Base-by-base conservation (phyloP, 2,329 filamentous ascomycete species). In the Stagonosporopsis cucurbitacearum region DNA sequence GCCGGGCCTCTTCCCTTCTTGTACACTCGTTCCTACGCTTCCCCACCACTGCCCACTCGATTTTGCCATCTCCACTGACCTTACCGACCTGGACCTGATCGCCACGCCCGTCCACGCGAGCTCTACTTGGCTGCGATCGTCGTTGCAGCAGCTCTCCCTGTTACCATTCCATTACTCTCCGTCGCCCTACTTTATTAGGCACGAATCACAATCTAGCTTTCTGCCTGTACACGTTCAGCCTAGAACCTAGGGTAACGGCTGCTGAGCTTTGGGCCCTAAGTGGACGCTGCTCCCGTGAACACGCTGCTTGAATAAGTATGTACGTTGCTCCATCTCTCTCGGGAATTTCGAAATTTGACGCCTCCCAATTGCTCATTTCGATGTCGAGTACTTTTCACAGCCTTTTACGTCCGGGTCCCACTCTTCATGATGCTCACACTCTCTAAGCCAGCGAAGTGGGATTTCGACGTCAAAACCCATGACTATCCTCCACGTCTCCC, bases 351-450 rank as follows among this genome's bases (percentile, higher is more conserved):
- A 67, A 58, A 60, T 64, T 67, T 66, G 59, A 63, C 59, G 60
- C 63, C 63, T 63, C 65, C 59, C 60, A 56, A 65, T 60, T 63
- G 65, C 62, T 69, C 69, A 68, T 68, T 69, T 67, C 69, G 55
- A 75, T 75, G 72, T 70, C 67, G 66, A 70, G 55, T 57, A 58
- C 44, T 61, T 58, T 47, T 52, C 47, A 61, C 57, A 56, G 52
- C 58, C 57, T 60, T 49, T 50, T 52, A 53, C 52, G 40, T 61
- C 52, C 58, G 54, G 53, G 54, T 58, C 54, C 58, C 54, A 66
- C 58, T 60, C 67, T 72, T 65, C 71, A 81, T 81, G 79, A 80
- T 80, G 75, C 79, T 82, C 75, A 81, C 79, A 65, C 75, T 81
- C 53, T 77, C 79, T 67, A 78, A 80, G 71, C 77, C 79, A 68